Evolutionary conservation across 2,329 filamentous ascomycete species (phyloP), one percentile per base, ranked within the genome.

Genomic region (Periconia macrospinosa): DNA sequence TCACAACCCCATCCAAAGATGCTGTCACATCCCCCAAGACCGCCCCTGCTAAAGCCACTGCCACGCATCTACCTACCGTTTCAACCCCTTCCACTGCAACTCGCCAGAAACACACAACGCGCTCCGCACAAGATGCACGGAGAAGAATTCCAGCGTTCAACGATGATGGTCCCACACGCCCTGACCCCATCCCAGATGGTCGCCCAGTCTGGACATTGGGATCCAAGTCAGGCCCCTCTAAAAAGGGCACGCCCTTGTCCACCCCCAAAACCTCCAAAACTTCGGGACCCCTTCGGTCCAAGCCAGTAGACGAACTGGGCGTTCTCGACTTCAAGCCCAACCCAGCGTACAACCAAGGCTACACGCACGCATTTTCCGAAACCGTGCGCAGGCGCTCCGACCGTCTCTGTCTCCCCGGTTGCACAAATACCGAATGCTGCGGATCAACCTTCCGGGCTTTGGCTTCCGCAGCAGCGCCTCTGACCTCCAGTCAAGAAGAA

Each of bases 301-400:
- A 81, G 47, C 82, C 86, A 0, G 58, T 86, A 2, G 74, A 79
- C 0, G 76, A 81, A 33, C 80, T 96, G 13, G 76, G 76, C 14
- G 76, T 88, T 1, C 83, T 85, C 13, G 88, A 96, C 72, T 97
- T 96, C 78, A 93, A 88, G 69, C 79, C 94, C 62, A 96, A 96
- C 59, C 87, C 90, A 0, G 76, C 78, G 5, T 82, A 79, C 60
- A 93, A 92, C 58, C 81, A 88, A 41, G 89, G 90, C 1, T 78
- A 86, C 42, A 82, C 86, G 50, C 91, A 85, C 71, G 90, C 91
- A 11, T 96, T 86, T 68, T 78, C 82, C 1, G 88, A 93, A 54
- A 87, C 92, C 0, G 83, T 95, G 14, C 86, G 92, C 49, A 84
- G 83, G 50, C 87, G 82, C 58, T 82, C 85, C 10, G 84, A 88